Percentiles rank a stretch among this genome's conserved stretches.
phyloP scores from a whole-genome alignment of 169 alveolate species.

The Plasmodium reichenowi region DNA sequence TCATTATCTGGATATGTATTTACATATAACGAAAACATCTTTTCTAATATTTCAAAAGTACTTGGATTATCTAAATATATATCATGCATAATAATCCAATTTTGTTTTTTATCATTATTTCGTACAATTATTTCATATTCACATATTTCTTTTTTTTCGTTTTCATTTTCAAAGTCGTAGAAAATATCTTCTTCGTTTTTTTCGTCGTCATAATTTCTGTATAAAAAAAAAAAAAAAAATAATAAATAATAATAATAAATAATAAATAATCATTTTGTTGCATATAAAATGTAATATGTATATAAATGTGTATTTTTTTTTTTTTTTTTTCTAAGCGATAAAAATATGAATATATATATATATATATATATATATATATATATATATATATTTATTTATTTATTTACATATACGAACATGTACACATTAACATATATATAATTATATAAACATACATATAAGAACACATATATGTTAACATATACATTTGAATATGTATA shows the following conservation, averaged over 20 bases:
- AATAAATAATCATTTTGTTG: too few relatives aligned
- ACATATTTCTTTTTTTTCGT: conserved; percentile 30
- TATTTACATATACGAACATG: not conserved
- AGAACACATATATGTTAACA: not conserved
- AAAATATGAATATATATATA: not conserved
- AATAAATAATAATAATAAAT: not conserved
- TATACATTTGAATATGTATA: not conserved
- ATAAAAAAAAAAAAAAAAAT: not conserved
- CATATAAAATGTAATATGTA: not conserved
- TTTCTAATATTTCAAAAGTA: conserved; percentile 47
- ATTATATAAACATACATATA: not conserved
- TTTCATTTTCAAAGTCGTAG: conserved; percentile 64
- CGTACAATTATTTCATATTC: conserved; percentile 59
- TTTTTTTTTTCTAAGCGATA: too few relatives aligned
- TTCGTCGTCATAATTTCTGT: conserved; percentile 57
- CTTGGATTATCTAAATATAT: conserved; percentile 50
- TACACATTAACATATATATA: not conserved
- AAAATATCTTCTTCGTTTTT: conserved; percentile 53
- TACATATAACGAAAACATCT: conserved; percentile 57
- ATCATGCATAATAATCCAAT: conserved; percentile 70
- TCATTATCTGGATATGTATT: conserved; percentile 79
- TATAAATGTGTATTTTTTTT: not conserved
- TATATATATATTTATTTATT: not conserved
- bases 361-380: not conserved
- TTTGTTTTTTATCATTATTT: conserved; percentile 32